phyloP scores from a whole-genome alignment of 2,329 filamentous ascomycete species.

The Colletotrichum kahawae region DNA sequence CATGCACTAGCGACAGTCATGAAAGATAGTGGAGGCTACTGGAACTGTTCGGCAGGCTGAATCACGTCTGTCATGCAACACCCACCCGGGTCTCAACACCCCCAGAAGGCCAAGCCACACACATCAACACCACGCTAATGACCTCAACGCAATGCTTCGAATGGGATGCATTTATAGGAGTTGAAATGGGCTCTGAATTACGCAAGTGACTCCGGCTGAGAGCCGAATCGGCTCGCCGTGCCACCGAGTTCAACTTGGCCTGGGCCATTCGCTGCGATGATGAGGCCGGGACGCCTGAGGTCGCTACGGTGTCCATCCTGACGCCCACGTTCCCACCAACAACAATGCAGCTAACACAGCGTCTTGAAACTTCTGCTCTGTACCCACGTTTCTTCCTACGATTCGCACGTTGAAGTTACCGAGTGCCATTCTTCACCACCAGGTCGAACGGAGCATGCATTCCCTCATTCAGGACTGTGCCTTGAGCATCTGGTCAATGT shows the following conservation, averaged over 20 bases:
- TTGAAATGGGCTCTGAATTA: background rate
- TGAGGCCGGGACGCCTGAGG: background rate
- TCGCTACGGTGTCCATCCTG: background rate
- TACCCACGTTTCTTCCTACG: background rate
- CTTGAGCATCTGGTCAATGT: conserved; percentile 84
- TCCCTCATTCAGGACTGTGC: conserved; percentile 17
- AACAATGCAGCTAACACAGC: background rate
- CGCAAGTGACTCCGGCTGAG: background rate
- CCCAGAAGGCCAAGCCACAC: background rate
- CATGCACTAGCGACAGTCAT: background rate
- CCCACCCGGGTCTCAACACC: background rate
- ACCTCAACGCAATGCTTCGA: background rate
- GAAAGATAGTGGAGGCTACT: background rate
- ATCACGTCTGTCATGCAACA: background rate
- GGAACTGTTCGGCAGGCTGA: background rate
- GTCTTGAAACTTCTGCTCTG: background rate
- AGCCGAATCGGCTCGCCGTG: background rate
- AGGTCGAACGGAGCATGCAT: background rate
- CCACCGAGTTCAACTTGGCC: background rate
- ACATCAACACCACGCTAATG: background rate
- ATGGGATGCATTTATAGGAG: background rate
- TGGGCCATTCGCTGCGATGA: background rate
- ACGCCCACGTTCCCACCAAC: background rate
- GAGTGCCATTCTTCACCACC: background rate
- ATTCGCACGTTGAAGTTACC: background rate